Evolutionary conservation across 208 protist genomes (phyloP), one percentile per base, ranked within the genome.

Genomic region (Crithidia mellificae): DNA sequence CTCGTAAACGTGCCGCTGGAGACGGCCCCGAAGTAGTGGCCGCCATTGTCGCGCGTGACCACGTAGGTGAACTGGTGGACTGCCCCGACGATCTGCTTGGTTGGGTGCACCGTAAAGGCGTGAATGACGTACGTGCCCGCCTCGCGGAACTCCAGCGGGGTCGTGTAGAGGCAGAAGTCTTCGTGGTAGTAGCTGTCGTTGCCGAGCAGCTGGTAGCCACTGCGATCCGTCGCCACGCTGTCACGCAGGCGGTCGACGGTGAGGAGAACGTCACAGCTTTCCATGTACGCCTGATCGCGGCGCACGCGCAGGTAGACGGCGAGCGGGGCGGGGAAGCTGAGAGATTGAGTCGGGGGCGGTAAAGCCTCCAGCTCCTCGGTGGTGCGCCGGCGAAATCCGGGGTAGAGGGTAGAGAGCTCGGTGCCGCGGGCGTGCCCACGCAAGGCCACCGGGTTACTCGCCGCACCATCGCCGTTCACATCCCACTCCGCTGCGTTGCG

Each of bases 21-120:
- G n/a, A n/a, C n/a, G n/a, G n/a, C n/a, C n/a, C n/a, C n/a, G n/a
- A n/a, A n/a, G n/a, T n/a, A n/a, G n/a, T n/a, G n/a, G n/a, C n/a
- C n/a, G 44, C 22, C 25, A 43, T 8, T 19, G 7, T 15, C 9
- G n/a, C 27, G 36, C 1, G 75, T 63, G 25, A 93, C 53, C 17
- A 72, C 69, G 55, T 83, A 94, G 19, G 64, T 56, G 38, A 94
- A 92, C 32, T 84, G 76, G 51, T 94, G 89, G 30, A 92, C 84
- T 0, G 72, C 55, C 0, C 89, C 84, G 24, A 94, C 84, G 17
- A 74, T 47, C 30, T 87, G 50, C 27, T 63, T 55, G 5, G 50
- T 36, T 6, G 83, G 75, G 63, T 84, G 75, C 27, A 94, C 84
- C 19, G 85, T 88, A 77, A 90, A 75, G 7, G 86, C 86, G 30